Conservation (phyloP, 352 stramenopile species). For the Detonula confervacea region DNA sequence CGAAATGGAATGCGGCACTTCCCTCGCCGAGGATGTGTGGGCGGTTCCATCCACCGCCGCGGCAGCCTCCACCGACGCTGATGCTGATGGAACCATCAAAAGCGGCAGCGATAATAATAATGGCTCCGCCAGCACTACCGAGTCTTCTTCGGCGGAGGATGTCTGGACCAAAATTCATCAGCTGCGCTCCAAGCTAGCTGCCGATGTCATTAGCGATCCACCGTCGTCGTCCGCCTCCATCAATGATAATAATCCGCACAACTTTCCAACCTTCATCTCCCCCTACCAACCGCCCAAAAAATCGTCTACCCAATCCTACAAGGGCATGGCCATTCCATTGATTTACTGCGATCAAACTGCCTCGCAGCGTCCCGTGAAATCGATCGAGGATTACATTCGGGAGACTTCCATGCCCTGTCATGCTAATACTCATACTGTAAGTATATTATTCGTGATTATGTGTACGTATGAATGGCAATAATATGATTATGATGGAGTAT, state of each 20-base stretch:
- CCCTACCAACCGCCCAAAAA: constrained; percentile 49
- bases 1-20: constrained; percentile 55
- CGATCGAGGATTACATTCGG: constrained; percentile 91
- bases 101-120: constrained; percentile 1
- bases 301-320: constrained; percentile 9
- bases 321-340: constrained; percentile 75
- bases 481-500: background rate
- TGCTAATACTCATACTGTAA: constrained; percentile 95
- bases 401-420: constrained; percentile 92
- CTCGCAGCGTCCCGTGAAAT: constrained; percentile 88
- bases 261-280: constrained; percentile 64
- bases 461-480: no score
- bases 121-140: no score
- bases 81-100: background rate
- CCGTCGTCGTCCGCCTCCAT: background rate
- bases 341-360: constrained; percentile 96
- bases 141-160: constrained; percentile 21
- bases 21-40: constrained; percentile 57
- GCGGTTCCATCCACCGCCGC: constrained; percentile 11
- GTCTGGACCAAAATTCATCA: constrained; percentile 29
- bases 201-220: constrained; percentile 50
- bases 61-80: background rate
- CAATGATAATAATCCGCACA: background rate
- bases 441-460: no score
- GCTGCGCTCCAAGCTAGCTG: constrained; percentile 41